phyloP scores from a whole-genome alignment of 108 stramenopile species.

The Discostella stelligeroides region DNA sequence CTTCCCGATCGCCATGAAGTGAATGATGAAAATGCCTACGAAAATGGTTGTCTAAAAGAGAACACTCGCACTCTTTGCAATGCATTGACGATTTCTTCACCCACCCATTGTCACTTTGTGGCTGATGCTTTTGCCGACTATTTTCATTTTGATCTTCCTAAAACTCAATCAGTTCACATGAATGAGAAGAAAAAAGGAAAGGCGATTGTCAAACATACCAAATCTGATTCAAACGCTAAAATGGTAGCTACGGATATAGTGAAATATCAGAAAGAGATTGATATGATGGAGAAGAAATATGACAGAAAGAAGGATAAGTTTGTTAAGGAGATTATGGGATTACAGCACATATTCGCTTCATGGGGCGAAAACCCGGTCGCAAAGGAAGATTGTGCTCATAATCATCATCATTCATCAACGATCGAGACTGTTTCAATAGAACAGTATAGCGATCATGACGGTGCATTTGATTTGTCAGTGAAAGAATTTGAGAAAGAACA shows the following conservation, averaged over 20 bases:
- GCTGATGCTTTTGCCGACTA: too few relatives aligned
- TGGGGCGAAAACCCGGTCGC: constrained; percentile 15
- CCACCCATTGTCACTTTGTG: too few relatives aligned
- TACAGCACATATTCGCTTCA: constrained; percentile 46
- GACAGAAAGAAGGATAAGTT: constrained; percentile 31
- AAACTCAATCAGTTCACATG: too few relatives aligned
- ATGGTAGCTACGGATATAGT: constrained; percentile 7
- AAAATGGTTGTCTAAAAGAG: neutral
- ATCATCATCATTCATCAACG: neutral
- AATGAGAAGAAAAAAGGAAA: neutral
- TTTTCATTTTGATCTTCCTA: too few relatives aligned
- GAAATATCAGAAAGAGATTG: constrained; percentile 18
- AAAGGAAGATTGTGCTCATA: neutral
- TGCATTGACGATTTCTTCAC: too few relatives aligned
- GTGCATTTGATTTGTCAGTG: constrained; percentile 26
- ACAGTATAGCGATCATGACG: constrained; percentile 11
- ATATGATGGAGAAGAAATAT: constrained; percentile 32
- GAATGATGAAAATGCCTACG: neutral
- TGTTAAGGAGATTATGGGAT: constrained; percentile 31
- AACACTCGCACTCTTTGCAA: too few relatives aligned
- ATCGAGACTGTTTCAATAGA: neutral
- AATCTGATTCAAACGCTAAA: constrained; percentile 15
- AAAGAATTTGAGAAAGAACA: constrained; percentile 38
- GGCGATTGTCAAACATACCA: constrained; percentile 4
- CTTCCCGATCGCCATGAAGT: neutral